Base-by-base conservation (phyloP, 78 protist genomes). In the Pigoraptor vietnamica region DNA sequence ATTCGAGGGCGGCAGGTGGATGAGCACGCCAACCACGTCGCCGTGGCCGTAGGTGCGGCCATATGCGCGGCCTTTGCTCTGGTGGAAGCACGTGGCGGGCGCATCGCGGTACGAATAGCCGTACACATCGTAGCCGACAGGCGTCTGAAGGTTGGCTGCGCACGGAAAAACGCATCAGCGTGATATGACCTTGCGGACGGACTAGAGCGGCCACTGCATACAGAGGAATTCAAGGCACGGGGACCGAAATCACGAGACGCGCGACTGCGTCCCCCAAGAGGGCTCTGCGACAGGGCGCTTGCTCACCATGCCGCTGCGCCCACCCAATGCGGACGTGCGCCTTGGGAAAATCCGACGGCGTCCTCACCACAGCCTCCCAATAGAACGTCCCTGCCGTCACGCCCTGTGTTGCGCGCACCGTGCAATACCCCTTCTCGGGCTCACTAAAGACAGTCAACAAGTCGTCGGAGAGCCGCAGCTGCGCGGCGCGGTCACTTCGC, bases 1-100 rank as follows among this genome's bases (percentile, higher is more conserved):
- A 79, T 23, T 39, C 67, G 32, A 14, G 2, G 19, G 25, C 82
- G 91, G 91, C 37, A 89, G 24, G 55, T 89, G 81, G 24, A 89
- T 89, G 40, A 89, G 81, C 40, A 37, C 9, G 33, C 91, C 91
- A 89, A 89, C 34, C 38, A 89, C 91, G 38, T 89, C 91, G n/a
- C 81, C 91, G 23, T 14, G 14, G 19, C 38, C 81, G 25, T 89
- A 89, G 25, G 35, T 81, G 34, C 38, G 82, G n/a, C 91, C 91
- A n/a, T 89, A 89, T 10, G 67, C 33, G 29, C 34, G 86, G 19
- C 86, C 91, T 24, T 24, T 23, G n/a, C 91, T 40, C 39, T 40
- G 81, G 91, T 89, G 91, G 36, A 89, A 89, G 23, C 55, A n/a
- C 9, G 81, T 6, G 14, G 67, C 91, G 23, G 24, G 6, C 23